These are phyloP conservation scores for Bifiguratus adelaidae DNA, from an alignment of 192 early-diverging fungal species.

Conservation along the genomic window DNA sequence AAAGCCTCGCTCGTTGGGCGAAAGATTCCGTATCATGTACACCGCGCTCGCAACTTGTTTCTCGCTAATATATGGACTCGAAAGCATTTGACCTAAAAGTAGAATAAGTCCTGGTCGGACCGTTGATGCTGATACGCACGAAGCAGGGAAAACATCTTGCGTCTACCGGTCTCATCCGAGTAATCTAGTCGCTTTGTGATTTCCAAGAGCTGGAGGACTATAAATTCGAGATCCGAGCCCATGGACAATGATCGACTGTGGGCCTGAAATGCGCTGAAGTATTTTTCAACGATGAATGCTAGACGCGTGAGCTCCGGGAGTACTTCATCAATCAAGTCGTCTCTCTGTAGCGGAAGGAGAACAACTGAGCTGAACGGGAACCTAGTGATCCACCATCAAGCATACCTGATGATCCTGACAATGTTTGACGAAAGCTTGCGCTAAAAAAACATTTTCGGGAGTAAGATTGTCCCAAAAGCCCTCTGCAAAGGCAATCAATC, in stretches of 20 bases:
- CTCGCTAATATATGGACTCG: conserved; percentile 63
- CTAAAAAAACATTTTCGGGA: conserved; percentile 35
- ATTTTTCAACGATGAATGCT: conserved; percentile 42
- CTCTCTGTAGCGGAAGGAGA: conserved; percentile 36
- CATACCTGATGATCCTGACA: conserved; percentile 19
- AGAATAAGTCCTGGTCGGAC: neutral
- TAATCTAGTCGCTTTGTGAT: conserved; percentile 76
- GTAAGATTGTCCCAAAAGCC: conserved; percentile 42
- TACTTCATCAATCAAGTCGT: conserved; percentile 49
- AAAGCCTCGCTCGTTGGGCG: conserved; percentile 77
- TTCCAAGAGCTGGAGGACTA: conserved; percentile 62
- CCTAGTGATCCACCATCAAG: too few relatives aligned
- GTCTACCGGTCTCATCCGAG: conserved; percentile 80
- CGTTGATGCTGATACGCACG: conserved; percentile 31
- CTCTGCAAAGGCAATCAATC: too few relatives aligned
- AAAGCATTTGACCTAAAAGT: conserved; percentile 69
- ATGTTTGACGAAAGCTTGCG: conserved; percentile 27
- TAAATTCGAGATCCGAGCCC: conserved; percentile 45
- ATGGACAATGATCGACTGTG: too few relatives aligned
- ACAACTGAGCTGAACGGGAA: too few relatives aligned
- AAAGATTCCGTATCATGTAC: conserved; percentile 62
- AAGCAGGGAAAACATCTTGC: conserved; percentile 64
- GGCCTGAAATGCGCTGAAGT: conserved; percentile 34
- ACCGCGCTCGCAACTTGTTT: conserved; percentile 66
- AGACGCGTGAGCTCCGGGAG: conserved; percentile 57